A percentile compares a stretch with the other conserved stretches of the same genome.
Conservation (phyloP, 768 basidiomycete genomes). For the Tylopilus sp. region DNA sequence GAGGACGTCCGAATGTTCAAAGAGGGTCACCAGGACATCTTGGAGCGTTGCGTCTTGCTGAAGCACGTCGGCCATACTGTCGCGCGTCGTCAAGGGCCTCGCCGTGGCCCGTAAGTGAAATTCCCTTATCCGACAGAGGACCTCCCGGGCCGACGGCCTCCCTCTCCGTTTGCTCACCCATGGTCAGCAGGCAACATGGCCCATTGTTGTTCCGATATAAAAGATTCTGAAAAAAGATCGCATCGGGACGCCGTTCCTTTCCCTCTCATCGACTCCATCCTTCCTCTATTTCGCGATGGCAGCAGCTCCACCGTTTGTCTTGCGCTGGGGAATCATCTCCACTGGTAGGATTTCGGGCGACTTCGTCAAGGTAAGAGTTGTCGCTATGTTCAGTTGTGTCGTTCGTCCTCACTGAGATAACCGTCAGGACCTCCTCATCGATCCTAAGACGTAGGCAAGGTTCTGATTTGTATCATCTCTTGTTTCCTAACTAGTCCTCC, state of each 20-base stretch:
- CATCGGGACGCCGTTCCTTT: neutral
- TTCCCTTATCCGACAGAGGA: constrained; percentile 9
- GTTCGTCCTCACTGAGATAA: constrained; percentile 1
- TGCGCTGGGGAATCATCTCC: constrained; percentile 87
- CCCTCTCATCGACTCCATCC: neutral
- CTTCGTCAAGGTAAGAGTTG: constrained; percentile 62
- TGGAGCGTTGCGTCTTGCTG: constrained; percentile 23
- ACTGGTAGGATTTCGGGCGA: constrained; percentile 67
- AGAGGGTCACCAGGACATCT: constrained; percentile 41
- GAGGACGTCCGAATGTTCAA: constrained; percentile 68
- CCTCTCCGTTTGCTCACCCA: constrained; percentile 3
- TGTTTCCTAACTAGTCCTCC: neutral
- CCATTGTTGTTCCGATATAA: neutral
- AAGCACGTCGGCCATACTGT: constrained; percentile 4
- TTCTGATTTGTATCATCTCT: neutral
- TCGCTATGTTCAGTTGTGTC: neutral
- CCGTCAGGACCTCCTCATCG: constrained; percentile 65
- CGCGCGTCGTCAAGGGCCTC: neutral
- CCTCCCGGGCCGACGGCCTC: neutral
- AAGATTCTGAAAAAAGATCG: neutral
- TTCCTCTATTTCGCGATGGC: constrained; percentile 12
- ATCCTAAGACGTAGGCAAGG: constrained; percentile 65
- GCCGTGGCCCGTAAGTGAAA: neutral
- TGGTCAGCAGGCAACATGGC: constrained; percentile 1
- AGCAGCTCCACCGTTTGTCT: constrained; percentile 34